Evolutionary conservation across 2,329 filamentous ascomycete species (phyloP).

Genomic region (Pestalotiopsis sp.): DNA sequence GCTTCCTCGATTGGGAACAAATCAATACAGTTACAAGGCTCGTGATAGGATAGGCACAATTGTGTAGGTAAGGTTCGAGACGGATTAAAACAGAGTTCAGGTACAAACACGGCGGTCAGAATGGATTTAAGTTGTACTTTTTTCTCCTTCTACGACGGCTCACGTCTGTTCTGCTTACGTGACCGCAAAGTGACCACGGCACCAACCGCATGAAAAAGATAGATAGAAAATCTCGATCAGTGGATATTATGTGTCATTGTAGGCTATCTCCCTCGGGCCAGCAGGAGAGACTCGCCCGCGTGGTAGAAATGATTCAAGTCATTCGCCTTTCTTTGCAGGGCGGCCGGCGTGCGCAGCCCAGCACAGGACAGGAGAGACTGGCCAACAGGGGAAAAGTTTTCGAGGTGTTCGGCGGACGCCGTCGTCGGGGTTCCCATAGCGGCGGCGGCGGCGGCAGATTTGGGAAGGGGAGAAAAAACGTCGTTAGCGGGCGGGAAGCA

Average conservation of each 20-base stretch:
- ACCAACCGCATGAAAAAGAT: background rate
- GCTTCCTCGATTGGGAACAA: background rate
- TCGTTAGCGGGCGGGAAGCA: background rate
- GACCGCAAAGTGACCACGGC: background rate
- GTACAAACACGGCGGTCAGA: background rate
- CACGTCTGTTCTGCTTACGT: background rate
- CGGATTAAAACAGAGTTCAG: background rate
- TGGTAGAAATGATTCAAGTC: background rate
- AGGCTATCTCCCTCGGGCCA: conserved; percentile 1
- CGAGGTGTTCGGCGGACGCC: conserved; percentile 10
- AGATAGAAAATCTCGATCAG: background rate
- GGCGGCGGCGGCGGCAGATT: background rate
- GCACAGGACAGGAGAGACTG: background rate
- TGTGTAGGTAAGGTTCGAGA: background rate
- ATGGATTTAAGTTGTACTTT: conserved; percentile 1
- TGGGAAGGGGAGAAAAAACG: too few relatives aligned
- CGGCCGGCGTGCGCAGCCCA: background rate
- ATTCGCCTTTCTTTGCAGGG: background rate
- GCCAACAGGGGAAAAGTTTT: background rate
- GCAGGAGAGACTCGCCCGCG: background rate
- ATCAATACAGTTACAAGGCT: background rate
- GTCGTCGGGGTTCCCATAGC: background rate
- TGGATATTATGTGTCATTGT: conserved; percentile 14
- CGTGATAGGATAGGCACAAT: background rate
- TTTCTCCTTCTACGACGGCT: background rate